Evolutionary conservation across 2,329 filamentous ascomycete species (phyloP).

Genomic region (Cladosporium sp.): DNA sequence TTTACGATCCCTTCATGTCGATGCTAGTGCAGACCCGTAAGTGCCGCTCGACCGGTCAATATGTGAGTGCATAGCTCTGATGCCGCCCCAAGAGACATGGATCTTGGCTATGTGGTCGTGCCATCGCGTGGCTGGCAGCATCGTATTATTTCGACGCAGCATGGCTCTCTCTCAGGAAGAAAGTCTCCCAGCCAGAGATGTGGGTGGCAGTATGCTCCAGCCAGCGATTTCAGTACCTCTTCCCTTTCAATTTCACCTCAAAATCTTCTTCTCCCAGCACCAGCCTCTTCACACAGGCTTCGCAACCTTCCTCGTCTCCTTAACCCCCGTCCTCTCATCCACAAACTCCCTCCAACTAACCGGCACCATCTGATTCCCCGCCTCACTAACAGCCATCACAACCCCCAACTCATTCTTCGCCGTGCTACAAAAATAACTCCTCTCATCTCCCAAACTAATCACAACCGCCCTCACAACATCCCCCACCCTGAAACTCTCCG

Average conservation of each 20-base stretch:
- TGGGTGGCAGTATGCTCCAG: not conserved
- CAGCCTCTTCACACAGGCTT: constrained; percentile 72
- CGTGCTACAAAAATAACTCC: constrained; percentile 92
- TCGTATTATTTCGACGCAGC: not conserved
- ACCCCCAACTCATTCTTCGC: constrained; percentile 90
- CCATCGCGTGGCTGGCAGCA: not conserved
- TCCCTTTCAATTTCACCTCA: not conserved
- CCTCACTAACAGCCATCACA: constrained; percentile 86
- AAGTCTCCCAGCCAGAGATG: not conserved
- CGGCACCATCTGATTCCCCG: constrained; percentile 86
- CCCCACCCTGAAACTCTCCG: constrained; percentile 87
- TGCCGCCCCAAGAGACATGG: not conserved
- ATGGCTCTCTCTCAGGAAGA: not conserved
- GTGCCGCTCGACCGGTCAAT: not conserved
- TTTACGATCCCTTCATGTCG: not conserved
- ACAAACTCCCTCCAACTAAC: constrained; percentile 94
- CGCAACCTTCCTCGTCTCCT: constrained; percentile 86
- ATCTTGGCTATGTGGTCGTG: not conserved
- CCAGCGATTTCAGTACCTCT: not conserved
- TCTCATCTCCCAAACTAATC: constrained; percentile 82
- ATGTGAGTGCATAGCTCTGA: not conserved
- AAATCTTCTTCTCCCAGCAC: not conserved
- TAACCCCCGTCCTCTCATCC: constrained; percentile 74
- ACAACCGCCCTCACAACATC: constrained; percentile 88
- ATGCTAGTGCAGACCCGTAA: not conserved